These are phyloP conservation scores for Polytrichum commune DNA, from an alignment of 225 moss, liverwort and hornwort genomes.

Conservation along the genomic window DNA sequence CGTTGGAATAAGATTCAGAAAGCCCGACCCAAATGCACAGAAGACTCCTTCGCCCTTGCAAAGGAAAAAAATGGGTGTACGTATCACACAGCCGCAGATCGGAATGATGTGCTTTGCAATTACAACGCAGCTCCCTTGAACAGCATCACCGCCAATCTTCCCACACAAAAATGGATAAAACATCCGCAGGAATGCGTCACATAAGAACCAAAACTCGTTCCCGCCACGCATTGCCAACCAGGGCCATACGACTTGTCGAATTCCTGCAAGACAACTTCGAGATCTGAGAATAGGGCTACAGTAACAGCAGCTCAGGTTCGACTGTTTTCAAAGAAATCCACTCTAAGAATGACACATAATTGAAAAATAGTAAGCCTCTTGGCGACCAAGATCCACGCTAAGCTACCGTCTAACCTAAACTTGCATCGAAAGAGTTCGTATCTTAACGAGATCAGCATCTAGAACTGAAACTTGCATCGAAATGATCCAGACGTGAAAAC, in stretches of 20 bases:
- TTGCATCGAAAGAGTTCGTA: background rate
- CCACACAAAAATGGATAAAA: conserved; percentile 25
- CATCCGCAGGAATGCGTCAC: conserved; percentile 17
- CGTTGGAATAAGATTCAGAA: background rate
- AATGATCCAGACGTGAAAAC: no score
- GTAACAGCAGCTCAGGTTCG: no score
- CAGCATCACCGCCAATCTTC: conserved; percentile 24
- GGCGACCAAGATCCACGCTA: background rate
- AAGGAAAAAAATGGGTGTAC: background rate
- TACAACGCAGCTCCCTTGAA: conserved; percentile 14
- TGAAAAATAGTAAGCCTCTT: no score
- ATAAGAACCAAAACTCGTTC: conserved; percentile 23
- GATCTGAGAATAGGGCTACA: background rate
- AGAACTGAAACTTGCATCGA: no score
- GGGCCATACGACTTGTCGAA: conserved; percentile 23
- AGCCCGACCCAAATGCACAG: background rate
- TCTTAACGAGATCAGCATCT: no score
- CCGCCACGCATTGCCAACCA: conserved; percentile 28
- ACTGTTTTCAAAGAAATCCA: no score
- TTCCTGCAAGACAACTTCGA: conserved; percentile 2
- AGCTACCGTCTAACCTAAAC: no score
- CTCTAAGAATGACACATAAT: no score
- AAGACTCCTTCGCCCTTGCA: background rate
- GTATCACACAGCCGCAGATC: background rate
- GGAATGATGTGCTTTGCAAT: background rate